Percentiles rank a stretch among this genome's conserved stretches.
Conservation (phyloP, 345 rosid species). For the Jatropha curcas region DNA sequence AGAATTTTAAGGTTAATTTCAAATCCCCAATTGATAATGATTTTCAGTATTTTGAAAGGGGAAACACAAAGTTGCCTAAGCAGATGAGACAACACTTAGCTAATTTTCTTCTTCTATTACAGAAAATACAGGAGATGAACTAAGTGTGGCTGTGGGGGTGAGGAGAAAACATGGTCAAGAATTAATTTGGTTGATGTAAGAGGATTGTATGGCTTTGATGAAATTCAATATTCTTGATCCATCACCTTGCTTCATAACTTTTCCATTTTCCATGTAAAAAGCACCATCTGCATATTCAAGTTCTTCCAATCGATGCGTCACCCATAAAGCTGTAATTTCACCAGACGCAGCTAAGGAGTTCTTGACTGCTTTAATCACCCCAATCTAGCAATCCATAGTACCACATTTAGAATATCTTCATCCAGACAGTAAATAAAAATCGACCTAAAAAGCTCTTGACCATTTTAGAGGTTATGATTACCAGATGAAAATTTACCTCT, state of each 20-base stretch:
- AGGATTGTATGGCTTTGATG: conserved; percentile 59
- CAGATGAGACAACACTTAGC: too few species aligned
- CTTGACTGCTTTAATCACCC: conserved; percentile 85
- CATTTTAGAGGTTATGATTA: too few species aligned
- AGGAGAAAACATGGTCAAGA: conserved; percentile 40
- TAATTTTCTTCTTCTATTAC: too few species aligned
- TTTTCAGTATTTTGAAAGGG: too few species aligned
- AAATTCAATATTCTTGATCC: conserved; percentile 53
- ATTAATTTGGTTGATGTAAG: conserved; percentile 50
- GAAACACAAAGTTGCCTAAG: too few species aligned
- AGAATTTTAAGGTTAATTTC: too few species aligned
- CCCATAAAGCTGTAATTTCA: conserved; percentile 87
- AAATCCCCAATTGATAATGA: too few species aligned
- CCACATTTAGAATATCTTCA: conserved; percentile 8
- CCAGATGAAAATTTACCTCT: not conserved
- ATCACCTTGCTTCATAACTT: conserved; percentile 61
- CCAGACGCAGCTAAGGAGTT: conserved; percentile 50
- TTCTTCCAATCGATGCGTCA: conserved; percentile 92
- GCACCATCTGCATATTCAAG: conserved; percentile 88
- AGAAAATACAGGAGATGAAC: too few species aligned
- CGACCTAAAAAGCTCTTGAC: too few species aligned
- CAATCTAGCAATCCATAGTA: conserved; percentile 46
- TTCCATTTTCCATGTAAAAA: conserved; percentile 84
- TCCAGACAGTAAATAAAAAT: too few species aligned
- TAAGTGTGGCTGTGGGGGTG: too few species aligned